phyloP scores from a whole-genome alignment of 495 filamentous ascomycete genomes.

The Talaromyces borbonicus region DNA sequence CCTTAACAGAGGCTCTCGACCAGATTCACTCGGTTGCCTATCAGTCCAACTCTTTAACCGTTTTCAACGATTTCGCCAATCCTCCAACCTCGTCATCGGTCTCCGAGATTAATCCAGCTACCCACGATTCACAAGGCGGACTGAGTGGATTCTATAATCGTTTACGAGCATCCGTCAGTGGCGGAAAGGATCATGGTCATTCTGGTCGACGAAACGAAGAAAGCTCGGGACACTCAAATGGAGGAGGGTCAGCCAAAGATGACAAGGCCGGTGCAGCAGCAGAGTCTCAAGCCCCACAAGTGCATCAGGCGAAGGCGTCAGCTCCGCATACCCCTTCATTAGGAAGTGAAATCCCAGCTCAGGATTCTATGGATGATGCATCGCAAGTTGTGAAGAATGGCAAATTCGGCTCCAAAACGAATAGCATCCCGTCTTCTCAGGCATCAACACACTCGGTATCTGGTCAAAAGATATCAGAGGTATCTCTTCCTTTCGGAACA shows the following conservation, averaged over 20 bases:
- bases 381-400: constrained; percentile 35
- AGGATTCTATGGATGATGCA: constrained; percentile 27
- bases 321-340: constrained; percentile 33
- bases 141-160: constrained; percentile 79
- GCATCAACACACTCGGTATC: constrained; percentile 36
- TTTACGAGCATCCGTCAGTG: constrained; percentile 67
- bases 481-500: constrained; percentile 26
- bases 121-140: constrained; percentile 69
- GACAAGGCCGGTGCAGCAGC: constrained; percentile 17
- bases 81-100: constrained; percentile 38
- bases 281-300: constrained; percentile 20
- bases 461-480: constrained; percentile 23
- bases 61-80: constrained; percentile 73
- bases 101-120: constrained; percentile 55
- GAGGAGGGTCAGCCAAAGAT: constrained; percentile 2
- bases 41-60: constrained; percentile 68
- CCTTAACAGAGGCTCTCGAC: constrained; percentile 64
- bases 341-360: constrained; percentile 19
- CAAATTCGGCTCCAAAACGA: constrained; percentile 36
- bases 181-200: constrained; percentile 48
- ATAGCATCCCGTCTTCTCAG: constrained; percentile 41
- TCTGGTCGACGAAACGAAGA: constrained; percentile 31
- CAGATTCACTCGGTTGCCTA: constrained; percentile 77
- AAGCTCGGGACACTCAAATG: constrained; percentile 15
- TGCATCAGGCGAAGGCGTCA: constrained; percentile 27